Evolutionary conservation across 1,139 yeast species (phyloP), one percentile per base, ranked within the genome.

Genomic region (Debaryomycetaceae sp.): DNA sequence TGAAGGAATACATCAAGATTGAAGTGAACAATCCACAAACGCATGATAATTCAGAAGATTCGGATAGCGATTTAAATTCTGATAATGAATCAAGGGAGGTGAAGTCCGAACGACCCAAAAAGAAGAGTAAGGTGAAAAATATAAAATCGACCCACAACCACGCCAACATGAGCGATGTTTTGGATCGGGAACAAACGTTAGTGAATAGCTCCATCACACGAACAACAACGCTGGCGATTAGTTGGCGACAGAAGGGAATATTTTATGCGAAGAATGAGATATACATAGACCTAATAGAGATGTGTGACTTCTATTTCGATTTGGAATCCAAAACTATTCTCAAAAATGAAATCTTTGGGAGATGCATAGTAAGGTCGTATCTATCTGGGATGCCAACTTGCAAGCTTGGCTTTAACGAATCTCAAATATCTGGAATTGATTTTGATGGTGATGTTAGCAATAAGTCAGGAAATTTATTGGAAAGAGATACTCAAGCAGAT

Each of bases 131-230:
- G 24, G 59, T 59, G 17, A 48, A 51, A 30, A 52, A 57, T 6
- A 59, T 68, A 40, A 64, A 58, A 45, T 69, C 77, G 4, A 72
- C 78, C 0, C 71, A 68, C 45, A 73, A 72, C 51, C 72, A 66
- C 36, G 75, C 78, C 13, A 57, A 67, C 20, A 63, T 58, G 14
- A 54, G 68, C 1, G 73, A 70, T 43, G 63, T 60, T 8, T 51
- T 66, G n/a, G 56, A 56, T 1, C 50, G 62, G 13, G 65, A 66
- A 9, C 53, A 59, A 4, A 51, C 56, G 20, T 50, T 57, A 33
- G 71, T 85, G 48, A 85, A 86, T 56, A 80, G 87, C 40, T 78
- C 87, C 14, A 78, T 86, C 11, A 69, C 59, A 54, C 68, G 77
- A 36, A 70, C 77, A 0, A 65, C 70, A 23, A 63, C 72, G 2